phyloP scores from a whole-genome alignment of 192 early-diverging fungal species.

The Coemansia sp. region DNA sequence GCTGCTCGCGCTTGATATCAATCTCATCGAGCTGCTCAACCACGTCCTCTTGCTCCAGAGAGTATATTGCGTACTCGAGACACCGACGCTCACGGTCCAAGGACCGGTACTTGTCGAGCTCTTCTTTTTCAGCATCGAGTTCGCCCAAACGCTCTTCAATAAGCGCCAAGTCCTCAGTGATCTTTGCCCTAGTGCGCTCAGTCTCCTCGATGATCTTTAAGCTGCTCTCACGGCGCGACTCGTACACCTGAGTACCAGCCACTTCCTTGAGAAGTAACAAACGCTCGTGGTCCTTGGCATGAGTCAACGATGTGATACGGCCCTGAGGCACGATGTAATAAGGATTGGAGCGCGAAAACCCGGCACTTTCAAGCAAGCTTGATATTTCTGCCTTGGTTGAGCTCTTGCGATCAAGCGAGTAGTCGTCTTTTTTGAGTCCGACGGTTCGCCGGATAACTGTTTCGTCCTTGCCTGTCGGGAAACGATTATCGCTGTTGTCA shows the following conservation, averaged over 20 bases:
- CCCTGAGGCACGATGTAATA: conserved; percentile 99
- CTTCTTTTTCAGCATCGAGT: conserved; percentile 91
- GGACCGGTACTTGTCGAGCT: conserved; percentile 83
- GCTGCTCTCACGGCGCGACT: conserved; percentile 84
- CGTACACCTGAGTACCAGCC: conserved; percentile 96
- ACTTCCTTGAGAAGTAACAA: conserved; percentile 92
- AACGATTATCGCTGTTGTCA: conserved; percentile 94
- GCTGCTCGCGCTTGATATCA: conserved; percentile 49
- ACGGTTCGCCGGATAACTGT: conserved; percentile 89
- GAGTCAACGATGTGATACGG: conserved; percentile 83
- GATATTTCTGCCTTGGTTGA: conserved; percentile 89
- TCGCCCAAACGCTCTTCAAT: conserved; percentile 87
- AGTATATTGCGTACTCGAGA: conserved; percentile 92
- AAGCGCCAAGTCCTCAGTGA: conserved; percentile 79
- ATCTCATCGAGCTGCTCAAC: conserved; percentile 74
- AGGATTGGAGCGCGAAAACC: conserved; percentile 95
- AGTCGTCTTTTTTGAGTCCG: conserved; percentile 97
- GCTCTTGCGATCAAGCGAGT: conserved; percentile 91
- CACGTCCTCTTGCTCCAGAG: conserved; percentile 79
- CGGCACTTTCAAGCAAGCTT: conserved; percentile 92
- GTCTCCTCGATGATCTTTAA: conserved; percentile 92
- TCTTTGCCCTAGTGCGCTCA: conserved; percentile 75
- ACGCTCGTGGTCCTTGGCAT: conserved; percentile 89
- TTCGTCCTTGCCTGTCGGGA: conserved; percentile 92
- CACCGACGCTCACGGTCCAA: conserved; percentile 81